Conservation (phyloP, 2,329 filamentous ascomycete genomes). For the Talaromyces sp. region DNA sequence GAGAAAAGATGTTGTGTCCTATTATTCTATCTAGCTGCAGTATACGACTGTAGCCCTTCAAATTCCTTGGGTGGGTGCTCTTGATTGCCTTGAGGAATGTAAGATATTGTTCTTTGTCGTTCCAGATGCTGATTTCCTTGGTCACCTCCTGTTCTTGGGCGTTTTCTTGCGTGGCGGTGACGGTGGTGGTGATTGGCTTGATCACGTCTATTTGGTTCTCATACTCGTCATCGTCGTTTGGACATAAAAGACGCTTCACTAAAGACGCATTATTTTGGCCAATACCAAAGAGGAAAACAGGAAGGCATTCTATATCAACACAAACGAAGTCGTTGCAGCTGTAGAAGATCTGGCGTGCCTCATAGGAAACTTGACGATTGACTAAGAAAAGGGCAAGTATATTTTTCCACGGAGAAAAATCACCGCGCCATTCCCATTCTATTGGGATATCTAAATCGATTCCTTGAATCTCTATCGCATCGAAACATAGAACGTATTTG, state of each 20-base stretch:
- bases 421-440: no score
- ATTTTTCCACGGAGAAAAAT: no score
- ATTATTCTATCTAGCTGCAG: no score
- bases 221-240: neutral
- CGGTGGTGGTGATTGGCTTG: neutral
- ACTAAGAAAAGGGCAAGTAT: neutral
- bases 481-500: neutral
- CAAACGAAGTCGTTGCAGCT: neutral
- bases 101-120: no score
- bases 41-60: no score
- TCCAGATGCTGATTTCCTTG: no score
- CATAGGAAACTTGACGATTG: neutral
- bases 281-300: neutral
- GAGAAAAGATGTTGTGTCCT: no score
- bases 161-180: no score
- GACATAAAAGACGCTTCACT: neutral
- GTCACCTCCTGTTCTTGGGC: no score
- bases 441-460: neutral
- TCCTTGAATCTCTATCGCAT: neutral
- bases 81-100: no score
- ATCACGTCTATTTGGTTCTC: neutral
- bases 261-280: neutral
- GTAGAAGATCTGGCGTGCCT: neutral
- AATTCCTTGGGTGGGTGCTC: no score
- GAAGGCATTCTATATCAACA: neutral